Conservation (phyloP, 768 basidiomycete genomes). For the Leccinellum luteum region DNA sequence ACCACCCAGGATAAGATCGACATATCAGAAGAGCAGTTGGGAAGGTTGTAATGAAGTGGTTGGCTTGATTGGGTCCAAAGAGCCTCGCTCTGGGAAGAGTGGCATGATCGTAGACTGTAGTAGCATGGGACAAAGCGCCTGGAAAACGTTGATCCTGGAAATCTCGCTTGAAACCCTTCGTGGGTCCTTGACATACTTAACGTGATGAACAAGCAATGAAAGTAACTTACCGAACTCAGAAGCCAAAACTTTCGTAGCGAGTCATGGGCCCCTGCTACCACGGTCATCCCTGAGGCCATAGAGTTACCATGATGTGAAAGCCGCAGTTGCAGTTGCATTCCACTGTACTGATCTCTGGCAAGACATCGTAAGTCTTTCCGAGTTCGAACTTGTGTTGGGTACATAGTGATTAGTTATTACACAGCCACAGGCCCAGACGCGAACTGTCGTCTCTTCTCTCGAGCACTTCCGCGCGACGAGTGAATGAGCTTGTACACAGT, state of each 20-base stretch:
- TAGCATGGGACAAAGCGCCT: not conserved
- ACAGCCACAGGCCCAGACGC: no score
- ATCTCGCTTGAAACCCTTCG: conserved; percentile 9
- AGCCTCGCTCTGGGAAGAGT: not conserved
- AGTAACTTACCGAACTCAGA: not conserved
- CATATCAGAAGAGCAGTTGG: not conserved
- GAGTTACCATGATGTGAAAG: no score
- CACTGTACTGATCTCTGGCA: no score
- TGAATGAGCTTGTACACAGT: no score
- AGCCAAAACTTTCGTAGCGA: not conserved
- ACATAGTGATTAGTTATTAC: no score
- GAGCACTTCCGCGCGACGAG: no score
- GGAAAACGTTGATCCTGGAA: not conserved
- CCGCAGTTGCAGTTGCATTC: no score
- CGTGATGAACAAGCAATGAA: not conserved
- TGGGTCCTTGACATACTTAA: not conserved
- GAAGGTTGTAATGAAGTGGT: no score
- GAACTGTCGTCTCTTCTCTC: no score
- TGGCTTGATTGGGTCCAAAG: not conserved
- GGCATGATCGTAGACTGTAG: not conserved
- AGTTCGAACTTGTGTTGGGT: no score
- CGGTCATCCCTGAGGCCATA: not conserved
- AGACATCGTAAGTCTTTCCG: no score
- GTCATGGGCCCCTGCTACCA: not conserved
- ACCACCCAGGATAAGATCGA: not conserved